Evolutionary conservation across 768 basidiomycete species (phyloP), one percentile per base, ranked within the genome.

Genomic region (Coprinopsis marcescibilis): DNA sequence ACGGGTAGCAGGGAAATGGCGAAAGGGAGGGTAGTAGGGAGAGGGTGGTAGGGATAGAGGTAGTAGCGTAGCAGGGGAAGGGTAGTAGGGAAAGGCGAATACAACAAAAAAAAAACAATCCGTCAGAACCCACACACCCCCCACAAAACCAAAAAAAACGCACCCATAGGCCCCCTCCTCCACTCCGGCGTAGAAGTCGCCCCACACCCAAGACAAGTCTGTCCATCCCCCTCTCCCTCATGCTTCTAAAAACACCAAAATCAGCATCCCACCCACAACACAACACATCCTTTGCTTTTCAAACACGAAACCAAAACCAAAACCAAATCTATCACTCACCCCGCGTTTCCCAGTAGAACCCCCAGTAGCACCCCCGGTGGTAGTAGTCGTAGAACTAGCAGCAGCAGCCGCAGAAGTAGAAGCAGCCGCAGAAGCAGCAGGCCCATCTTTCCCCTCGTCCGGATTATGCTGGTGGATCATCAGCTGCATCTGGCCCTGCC

Each of bases 131-230:
- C 23, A 23, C 23, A n/a, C 3, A 23, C 10, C 8, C 2, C 27
- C n/a, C 33, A 24, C 17, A n/a, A 43, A 19, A 43, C 4, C 7
- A 14, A 29, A 46, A 33, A 10, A 41, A 47, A 52, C 71, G 62
- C 59, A 89, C 87, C 88, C 68, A 90, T 64, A 12, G 88, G 88
- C 1, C 88, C 88, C 52, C 89, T 70, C 45, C 88, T 72, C 88
- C 89, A 91, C 69, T 91, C 88, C 4, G 88, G 88, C 52, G 88
- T 91, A 46, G 86, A 83, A 13, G 89, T 91, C 51, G 87, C 88
- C 56, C 68, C 75, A 66, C 88, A 91, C 25, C 87, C 89, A 25
- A 88, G 70, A 65, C 88, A 91, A 20, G 76, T 84, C 61, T 89
- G 88, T 13, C 78, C 77, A 46, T 84, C 52, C 13, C 30, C 46